A percentile compares a stretch with the other conserved stretches of the same genome.
These are phyloP conservation scores for Cutaneotrichosporon cavernicola DNA, from an alignment of 1,284 basidiomycete genomes.

Conservation along the genomic window DNA sequence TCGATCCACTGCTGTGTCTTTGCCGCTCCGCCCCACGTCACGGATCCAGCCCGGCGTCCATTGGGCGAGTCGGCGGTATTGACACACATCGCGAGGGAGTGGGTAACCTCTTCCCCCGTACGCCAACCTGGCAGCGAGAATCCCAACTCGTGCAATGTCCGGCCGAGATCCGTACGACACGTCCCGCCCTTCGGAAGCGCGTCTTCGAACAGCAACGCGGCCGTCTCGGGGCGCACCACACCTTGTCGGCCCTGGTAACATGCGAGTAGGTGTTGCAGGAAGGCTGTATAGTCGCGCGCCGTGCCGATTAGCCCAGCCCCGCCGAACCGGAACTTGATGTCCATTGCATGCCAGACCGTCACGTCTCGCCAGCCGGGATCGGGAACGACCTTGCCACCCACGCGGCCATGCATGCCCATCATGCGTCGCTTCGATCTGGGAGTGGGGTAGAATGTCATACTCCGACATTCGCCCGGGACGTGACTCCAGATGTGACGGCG, in stretches of 20 bases:
- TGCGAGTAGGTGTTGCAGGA: slow-evolving; percentile 25
- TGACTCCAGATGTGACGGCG: slow-evolving; percentile 37
- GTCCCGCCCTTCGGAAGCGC: slow-evolving; percentile 18
- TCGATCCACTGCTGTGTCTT: slow-evolving; percentile 40
- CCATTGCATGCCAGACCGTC: not conserved
- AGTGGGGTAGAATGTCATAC: slow-evolving; percentile 39
- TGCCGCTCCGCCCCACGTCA: slow-evolving; percentile 25
- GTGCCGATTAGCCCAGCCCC: slow-evolving; percentile 44
- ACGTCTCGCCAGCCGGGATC: slow-evolving; percentile 13
- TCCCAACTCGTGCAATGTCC: slow-evolving; percentile 8
- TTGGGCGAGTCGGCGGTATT: slow-evolving; percentile 15
- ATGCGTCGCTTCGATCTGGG: slow-evolving; percentile 12
- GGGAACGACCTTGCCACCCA: slow-evolving; percentile 21
- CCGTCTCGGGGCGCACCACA: not conserved
- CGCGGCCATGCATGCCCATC: slow-evolving; percentile 26
- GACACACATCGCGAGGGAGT: slow-evolving; percentile 25
- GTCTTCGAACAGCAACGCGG: slow-evolving; percentile 28
- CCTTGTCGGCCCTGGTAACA: not conserved
- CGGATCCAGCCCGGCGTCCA: slow-evolving; percentile 30
- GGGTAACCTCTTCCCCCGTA: not conserved
- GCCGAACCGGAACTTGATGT: slow-evolving; percentile 24
- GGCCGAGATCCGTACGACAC: slow-evolving; percentile 18
- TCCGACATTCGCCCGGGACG: slow-evolving; percentile 34
- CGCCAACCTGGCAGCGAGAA: not conserved
- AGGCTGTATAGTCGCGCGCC: slow-evolving; percentile 34